Evolutionary conservation across 345 rosid genomes (phyloP).

Genomic region (Eucalyptus cloeziana): DNA sequence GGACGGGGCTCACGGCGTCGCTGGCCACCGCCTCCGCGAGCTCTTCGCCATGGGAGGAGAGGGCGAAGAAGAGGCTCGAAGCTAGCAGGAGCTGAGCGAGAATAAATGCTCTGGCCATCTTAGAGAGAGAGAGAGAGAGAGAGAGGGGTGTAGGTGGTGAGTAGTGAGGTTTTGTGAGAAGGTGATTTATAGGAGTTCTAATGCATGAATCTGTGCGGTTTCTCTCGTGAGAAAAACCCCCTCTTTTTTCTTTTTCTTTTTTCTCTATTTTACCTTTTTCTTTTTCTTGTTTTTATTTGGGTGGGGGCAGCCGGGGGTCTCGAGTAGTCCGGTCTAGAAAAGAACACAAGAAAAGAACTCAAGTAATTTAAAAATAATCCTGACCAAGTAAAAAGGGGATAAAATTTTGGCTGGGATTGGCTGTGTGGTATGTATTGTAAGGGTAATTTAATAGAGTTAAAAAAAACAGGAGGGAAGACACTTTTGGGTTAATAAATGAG

Average conservation of each 20-base stretch:
- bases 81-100: constrained; percentile 5
- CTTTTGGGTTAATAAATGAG: neutral
- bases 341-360: neutral
- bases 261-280: neutral
- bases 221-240: neutral
- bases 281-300: neutral
- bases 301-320: neutral
- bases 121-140: neutral
- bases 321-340: neutral
- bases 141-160: neutral
- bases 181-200: constrained; percentile 11
- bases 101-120: constrained; percentile 12
- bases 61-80: constrained; percentile 22
- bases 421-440: neutral
- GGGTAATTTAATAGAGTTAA: neutral
- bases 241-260: neutral
- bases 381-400: neutral
- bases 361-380: neutral
- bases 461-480: neutral
- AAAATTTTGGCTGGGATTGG: neutral
- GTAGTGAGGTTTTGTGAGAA: too few relatives aligned
- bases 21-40: neutral
- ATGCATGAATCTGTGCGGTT: neutral
- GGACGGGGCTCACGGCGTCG: neutral
- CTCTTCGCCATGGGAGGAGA: neutral